These are phyloP conservation scores for Isoetes taiwanensis DNA, from an alignment of 75 land plant genomes.

Conservation along the genomic window DNA sequence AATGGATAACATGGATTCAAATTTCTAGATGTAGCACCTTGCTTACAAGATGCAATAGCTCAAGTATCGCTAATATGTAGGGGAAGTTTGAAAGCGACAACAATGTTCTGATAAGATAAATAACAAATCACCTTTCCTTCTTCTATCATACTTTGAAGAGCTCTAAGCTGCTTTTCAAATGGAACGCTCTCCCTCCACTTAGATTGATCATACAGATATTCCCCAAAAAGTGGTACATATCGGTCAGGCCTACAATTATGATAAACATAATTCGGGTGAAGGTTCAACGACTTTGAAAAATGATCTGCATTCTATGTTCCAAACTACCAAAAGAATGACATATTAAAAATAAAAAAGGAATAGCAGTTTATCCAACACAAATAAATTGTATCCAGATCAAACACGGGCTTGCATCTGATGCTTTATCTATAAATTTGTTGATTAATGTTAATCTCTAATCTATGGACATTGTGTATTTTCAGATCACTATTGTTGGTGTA, in stretches of 20 bases:
- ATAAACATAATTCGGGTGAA: too few relatives aligned
- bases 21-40: background rate
- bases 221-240: constrained; percentile 91
- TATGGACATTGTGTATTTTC: too few relatives aligned
- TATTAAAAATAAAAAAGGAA: too few relatives aligned
- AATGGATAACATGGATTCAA: background rate
- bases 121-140: constrained; percentile 75
- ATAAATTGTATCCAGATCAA: too few relatives aligned
- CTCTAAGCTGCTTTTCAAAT: constrained; percentile 67
- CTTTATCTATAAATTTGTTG: too few relatives aligned
- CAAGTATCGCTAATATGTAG: background rate
- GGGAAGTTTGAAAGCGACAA: background rate
- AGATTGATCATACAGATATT: constrained; percentile 41
- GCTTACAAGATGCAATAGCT: background rate
- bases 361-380: too few relatives aligned
- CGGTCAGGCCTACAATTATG: constrained; percentile 97
- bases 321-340: too few relatives aligned
- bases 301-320: too few relatives aligned
- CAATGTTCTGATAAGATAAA: background rate
- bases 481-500: too few relatives aligned
- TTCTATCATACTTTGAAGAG: constrained; percentile 64
- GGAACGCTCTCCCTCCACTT: constrained; percentile 70
- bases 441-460: too few relatives aligned
- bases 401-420: too few relatives aligned
- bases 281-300: too few relatives aligned